Conservation (phyloP, 2,329 filamentous ascomycete genomes). For the Pyrenophora tritici-repentis region DNA sequence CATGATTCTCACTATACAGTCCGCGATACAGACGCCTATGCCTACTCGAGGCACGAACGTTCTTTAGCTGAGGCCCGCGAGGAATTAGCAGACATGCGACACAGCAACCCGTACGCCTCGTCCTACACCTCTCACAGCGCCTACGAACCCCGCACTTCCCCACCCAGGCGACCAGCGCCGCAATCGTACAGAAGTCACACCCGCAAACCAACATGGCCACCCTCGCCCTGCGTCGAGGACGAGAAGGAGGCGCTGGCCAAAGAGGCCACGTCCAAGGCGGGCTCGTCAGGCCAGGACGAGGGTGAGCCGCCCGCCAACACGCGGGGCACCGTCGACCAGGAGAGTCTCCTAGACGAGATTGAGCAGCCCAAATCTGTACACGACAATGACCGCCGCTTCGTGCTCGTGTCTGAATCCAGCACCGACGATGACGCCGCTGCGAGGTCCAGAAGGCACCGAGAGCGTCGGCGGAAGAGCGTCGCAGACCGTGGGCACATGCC, state of each 20-base stretch:
- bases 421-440: conserved; percentile 11
- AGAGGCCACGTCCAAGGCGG: conserved; percentile 57
- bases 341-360: conserved; percentile 69
- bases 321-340: conserved; percentile 70
- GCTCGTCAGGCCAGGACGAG: conserved; percentile 37
- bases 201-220: conserved; percentile 54
- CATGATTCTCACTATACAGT: conserved; percentile 33
- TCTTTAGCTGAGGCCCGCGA: conserved; percentile 22
- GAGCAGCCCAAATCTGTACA: conserved; percentile 35
- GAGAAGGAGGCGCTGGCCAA: conserved; percentile 66
- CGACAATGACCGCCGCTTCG: conserved; percentile 68
- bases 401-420: conserved; percentile 55
- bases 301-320: conserved; percentile 63
- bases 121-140: conserved; percentile 30
- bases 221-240: conserved; percentile 71
- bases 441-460: conserved; percentile 7
- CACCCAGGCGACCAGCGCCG: conserved; percentile 25
- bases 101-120: conserved; percentile 25
- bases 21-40: conserved; percentile 33
- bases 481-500: conserved; percentile 43
- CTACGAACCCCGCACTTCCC: conserved; percentile 42
- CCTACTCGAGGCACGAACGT: conserved; percentile 24
- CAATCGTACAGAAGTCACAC: conserved; percentile 23
- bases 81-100: conserved; percentile 32
- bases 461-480: conserved; percentile 38